Evolutionary conservation across 2,329 filamentous ascomycete species (phyloP), one percentile per base, ranked within the genome.

Genomic region (Volutella citrinella): DNA sequence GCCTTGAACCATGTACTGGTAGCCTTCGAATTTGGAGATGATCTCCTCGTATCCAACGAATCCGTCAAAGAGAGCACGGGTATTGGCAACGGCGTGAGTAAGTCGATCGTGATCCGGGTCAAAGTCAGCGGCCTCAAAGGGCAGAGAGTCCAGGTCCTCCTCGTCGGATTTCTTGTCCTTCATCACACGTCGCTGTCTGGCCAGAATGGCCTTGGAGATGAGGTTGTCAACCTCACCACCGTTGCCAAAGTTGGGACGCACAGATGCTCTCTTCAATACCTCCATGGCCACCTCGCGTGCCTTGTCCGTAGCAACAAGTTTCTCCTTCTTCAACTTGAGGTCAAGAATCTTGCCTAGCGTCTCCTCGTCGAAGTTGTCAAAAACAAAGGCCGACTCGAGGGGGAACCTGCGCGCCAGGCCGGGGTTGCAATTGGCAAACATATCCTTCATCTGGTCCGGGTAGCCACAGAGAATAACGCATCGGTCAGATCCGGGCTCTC

Each of bases 381-480:
- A 89, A 0, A 58, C 52, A 42, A 89, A 89, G 0, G 78, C 82
- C 2, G 72, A 69, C 0, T 73, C 66, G 0, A 86, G 56, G 0
- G 79, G 80, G 42, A 89, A 88, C 2, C 85, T 70, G 25, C 85
- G 68, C 3, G 66, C 68, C 4, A 89, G 64, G 0, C 85, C 85
- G 0, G 83, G 83, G 39, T 89, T 89, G 37, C 76, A 75, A 26
- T 84, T 81, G 14, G 78, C 75, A 39, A 87, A 81, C 82, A 89
- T 86, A 1, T 73, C 63, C 34, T 76, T 69, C 76, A 90, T 84
- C 47, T 82, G 68, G 0, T 82, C 74, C 19, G 78, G 69, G 57
- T 90, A 90, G 0, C 85, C 85, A 1, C 87, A 66, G 0, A 90
- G 65, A 0, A 90, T 65, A 1, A 90, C 80, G 39, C 83, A 88